Conservation (phyloP, 805 yeast species). For the Candida bentonensis region DNA sequence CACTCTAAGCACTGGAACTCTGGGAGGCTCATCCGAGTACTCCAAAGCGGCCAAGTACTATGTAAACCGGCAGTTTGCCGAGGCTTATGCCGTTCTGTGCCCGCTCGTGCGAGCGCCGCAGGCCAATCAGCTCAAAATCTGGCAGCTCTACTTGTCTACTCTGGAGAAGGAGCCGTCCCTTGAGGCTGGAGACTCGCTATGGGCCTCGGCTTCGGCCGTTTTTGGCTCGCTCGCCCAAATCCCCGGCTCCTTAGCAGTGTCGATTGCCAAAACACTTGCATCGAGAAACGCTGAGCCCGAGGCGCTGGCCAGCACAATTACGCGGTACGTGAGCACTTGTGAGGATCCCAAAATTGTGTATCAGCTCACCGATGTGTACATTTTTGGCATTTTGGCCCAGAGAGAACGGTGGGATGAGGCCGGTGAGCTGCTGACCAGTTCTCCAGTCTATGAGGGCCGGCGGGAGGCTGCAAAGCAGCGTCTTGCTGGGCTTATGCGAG, state of each 20-base stretch:
- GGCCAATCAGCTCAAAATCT: neutral
- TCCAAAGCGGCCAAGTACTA: neutral
- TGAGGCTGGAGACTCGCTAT: neutral
- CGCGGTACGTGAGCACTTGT: neutral
- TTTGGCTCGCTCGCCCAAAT: neutral
- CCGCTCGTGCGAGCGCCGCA: neutral
- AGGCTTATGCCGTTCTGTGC: constrained; percentile 1
- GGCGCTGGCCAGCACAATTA: neutral
- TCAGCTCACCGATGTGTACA: neutral
- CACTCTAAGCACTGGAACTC: neutral
- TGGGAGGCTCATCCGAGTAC: neutral
- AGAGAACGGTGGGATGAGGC: neutral
- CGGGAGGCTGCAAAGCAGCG: neutral
- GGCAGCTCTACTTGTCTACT: neutral
- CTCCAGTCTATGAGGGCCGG: neutral
- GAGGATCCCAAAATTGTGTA: neutral
- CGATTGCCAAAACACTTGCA: neutral
- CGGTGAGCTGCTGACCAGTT: neutral
- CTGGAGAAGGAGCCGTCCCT: neutral
- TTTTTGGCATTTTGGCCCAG: neutral
- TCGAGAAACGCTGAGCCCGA: neutral
- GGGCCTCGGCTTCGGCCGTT: neutral
- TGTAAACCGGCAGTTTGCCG: constrained; percentile 1
- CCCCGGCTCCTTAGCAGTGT: neutral
- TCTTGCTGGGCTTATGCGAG: neutral